Base-by-base conservation (phyloP, 225 moss, liverwort and hornwort species). In the Anthoceros angustus region DNA sequence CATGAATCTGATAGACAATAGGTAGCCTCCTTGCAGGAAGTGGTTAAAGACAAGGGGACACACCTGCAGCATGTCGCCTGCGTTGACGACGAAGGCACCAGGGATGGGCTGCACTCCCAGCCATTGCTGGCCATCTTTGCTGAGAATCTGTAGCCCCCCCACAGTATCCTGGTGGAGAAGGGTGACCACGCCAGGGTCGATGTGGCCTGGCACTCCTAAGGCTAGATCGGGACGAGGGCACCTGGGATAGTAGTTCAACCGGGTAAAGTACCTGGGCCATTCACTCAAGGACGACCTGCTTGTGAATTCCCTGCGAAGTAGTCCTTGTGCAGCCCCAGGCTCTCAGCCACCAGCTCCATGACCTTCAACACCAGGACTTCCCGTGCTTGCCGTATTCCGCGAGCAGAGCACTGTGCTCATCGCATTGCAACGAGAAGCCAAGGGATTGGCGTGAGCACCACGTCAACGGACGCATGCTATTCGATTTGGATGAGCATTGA, bases 11-110 rank as follows among this genome's bases (percentile, higher is more conserved):
- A 12, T 18, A 48, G 3, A 12, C 46, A 12, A 2, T 12, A 6
- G 14, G 5, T 48, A 2, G 12, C 46, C 46, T 6, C 32, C 32
- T 32, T 32, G 4, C n/a, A 32, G 2, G 32, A 32, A 32, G 32
- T 4, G 32, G 32, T 32, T 32, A 32, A 5, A 46, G 12, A 6
- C 2, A 46, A 11, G 45, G 16, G 16, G 12, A 46, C 45, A 2
- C 8, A 77, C 80, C 79, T 83, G 73, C 69, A 83, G 49, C 71
- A 70, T 66, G 67, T 83, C 77, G 0, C 73, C 82, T 15, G 77
- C 68, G 66, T 83, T 83, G 69, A 77, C 64, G 42, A 83, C 77
- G 18, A 83, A 65, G 11, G 82, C 79, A 23, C 68, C 70, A 7
- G 74, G 50, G 14, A 71, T 43, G 0, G 79, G 74, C 4, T 20